phyloP scores from a whole-genome alignment of 108 stramenopile genomes.

The Nannochloropsis salina region DNA sequence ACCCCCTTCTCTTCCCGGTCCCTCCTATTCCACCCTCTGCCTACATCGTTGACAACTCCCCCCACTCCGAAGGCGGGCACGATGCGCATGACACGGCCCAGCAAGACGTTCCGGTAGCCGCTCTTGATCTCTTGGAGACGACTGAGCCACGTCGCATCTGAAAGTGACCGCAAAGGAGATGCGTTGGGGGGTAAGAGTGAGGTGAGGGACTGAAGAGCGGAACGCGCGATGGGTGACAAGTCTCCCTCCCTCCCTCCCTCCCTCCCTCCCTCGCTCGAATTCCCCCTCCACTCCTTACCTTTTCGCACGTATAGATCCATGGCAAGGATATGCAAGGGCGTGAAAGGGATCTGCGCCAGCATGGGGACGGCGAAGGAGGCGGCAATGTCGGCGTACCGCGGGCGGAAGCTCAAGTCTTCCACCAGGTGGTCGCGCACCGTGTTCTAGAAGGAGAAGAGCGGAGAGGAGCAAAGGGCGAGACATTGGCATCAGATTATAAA shows the following conservation, averaged over 20 bases:
- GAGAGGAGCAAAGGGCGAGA: background rate
- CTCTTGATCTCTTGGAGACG: background rate
- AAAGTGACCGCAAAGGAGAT: background rate
- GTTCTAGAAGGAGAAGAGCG: background rate
- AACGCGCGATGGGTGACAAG: background rate
- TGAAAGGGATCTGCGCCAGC: background rate
- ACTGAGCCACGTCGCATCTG: background rate
- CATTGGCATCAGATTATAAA: no score
- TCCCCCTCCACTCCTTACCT: background rate
- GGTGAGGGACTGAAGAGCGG: background rate
- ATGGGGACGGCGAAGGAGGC: slow-evolving; percentile 17
- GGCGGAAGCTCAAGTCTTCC: background rate
- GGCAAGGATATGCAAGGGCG: slow-evolving; percentile 10
- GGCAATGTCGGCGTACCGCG: background rate
- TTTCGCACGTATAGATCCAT: background rate
- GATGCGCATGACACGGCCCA: background rate
- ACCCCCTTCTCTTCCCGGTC: background rate
- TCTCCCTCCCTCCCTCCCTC: slow-evolving; percentile 6
- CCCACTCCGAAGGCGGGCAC: background rate
- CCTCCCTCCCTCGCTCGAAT: background rate
- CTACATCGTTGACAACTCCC: background rate
- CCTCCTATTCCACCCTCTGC: background rate
- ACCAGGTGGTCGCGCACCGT: background rate
- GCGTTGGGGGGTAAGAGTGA: background rate
- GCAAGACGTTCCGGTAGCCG: background rate